These are phyloP conservation scores for Boehmeria nivea DNA, from an alignment of 306 rosid species.

Conservation along the genomic window DNA sequence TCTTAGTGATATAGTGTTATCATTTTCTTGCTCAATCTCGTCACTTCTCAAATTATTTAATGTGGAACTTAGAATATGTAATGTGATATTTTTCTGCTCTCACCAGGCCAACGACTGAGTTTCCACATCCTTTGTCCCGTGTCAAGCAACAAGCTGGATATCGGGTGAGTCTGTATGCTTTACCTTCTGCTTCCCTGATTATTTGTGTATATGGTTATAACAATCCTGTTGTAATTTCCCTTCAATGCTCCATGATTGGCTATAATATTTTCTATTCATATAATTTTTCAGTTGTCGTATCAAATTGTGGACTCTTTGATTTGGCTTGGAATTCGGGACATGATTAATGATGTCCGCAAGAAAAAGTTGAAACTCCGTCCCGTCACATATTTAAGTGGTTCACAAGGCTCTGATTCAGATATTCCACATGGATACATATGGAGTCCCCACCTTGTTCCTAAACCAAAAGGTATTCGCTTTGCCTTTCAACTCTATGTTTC, in stretches of 20 bases:
- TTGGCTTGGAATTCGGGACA: constrained; percentile 98
- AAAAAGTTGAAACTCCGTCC: constrained; percentile 89
- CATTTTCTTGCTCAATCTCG: background rate
- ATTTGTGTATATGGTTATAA: background rate
- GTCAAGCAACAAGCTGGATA: constrained; percentile 94
- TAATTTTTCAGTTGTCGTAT: constrained; percentile 78
- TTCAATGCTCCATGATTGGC: constrained; percentile 5
- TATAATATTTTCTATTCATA: too few species aligned
- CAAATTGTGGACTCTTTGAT: constrained; percentile 95
- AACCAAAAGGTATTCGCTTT: constrained; percentile 81
- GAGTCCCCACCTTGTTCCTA: constrained; percentile 99
- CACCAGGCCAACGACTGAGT: constrained; percentile 95
- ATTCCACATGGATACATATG: constrained; percentile 96
- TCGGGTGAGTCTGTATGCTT: constrained; percentile 49
- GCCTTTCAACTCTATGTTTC: constrained; percentile 6
- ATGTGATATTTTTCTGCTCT: constrained; percentile 19
- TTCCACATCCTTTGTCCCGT: constrained; percentile 97
- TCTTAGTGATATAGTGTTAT: constrained; percentile 8
- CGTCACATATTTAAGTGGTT: constrained; percentile 97
- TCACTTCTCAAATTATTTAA: constrained; percentile 12
- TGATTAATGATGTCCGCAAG: constrained; percentile 94
- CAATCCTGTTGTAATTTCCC: background rate
- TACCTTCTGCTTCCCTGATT: constrained; percentile 1
- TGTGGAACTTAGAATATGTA: constrained; percentile 21
- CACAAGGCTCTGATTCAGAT: constrained; percentile 84